Percentiles rank a stretch among this genome's conserved stretches.
phyloP scores from a whole-genome alignment of 495 filamentous ascomycete genomes.

The Podospora anserina region DNA sequence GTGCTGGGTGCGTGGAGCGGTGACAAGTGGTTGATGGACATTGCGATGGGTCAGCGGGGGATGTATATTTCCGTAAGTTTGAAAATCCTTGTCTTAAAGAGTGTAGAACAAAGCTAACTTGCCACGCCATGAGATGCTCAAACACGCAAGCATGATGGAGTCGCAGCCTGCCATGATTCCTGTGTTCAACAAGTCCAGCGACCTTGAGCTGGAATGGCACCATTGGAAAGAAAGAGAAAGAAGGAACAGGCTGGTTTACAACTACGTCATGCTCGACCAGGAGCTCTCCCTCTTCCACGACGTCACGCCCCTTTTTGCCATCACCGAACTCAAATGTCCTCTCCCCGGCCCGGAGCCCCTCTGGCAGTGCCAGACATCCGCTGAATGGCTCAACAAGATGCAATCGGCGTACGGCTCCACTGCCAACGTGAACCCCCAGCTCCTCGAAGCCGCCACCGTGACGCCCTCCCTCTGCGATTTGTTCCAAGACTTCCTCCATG shows the following conservation, averaged over 20 bases:
- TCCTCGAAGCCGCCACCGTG: constrained; percentile 38
- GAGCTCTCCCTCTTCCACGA: constrained; percentile 64
- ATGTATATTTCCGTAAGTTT: constrained; percentile 61
- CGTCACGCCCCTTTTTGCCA: constrained; percentile 52
- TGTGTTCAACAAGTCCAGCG: constrained; percentile 30
- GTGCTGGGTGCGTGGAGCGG: constrained; percentile 62
- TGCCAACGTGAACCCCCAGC: constrained; percentile 36
- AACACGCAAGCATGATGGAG: constrained; percentile 53
- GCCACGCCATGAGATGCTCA: constrained; percentile 45
- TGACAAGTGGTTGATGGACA: constrained; percentile 70
- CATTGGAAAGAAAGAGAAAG: constrained; percentile 57
- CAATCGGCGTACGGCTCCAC: constrained; percentile 46
- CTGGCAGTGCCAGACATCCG: constrained; percentile 45
- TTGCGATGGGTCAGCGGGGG: constrained; percentile 63
- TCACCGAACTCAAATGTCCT: constrained; percentile 55
- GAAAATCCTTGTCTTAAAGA: not conserved
- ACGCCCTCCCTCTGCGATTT: constrained; percentile 55
- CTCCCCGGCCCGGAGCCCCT: constrained; percentile 55
- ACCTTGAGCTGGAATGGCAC: constrained; percentile 52
- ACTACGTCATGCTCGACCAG: constrained; percentile 65
- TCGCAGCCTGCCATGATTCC: constrained; percentile 38
- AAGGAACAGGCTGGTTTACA: constrained; percentile 59
- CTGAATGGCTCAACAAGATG: constrained; percentile 49
- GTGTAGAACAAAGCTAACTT: not conserved
- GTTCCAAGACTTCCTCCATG: constrained; percentile 54